Evolutionary conservation across 257 asterid genomes (phyloP).

Genomic region (Solanum neorickii): DNA sequence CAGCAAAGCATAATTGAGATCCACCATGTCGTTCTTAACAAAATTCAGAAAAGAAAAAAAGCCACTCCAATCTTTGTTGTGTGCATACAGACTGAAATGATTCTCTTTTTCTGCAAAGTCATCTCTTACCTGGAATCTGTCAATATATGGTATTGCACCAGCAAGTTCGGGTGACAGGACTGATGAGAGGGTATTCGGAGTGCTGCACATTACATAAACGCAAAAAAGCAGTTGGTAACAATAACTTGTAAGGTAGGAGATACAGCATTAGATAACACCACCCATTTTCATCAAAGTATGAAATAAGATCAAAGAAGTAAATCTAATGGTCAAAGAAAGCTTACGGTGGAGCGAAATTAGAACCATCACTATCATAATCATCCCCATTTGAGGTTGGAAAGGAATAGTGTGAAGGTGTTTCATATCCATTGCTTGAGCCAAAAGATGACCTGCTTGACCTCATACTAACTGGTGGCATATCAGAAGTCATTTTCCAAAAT

Average conservation of each 20-base stretch:
- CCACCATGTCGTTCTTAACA: not conserved
- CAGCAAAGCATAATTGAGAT: not conserved
- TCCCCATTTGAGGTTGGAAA: constrained; percentile 64
- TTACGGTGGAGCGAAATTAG: constrained; percentile 80
- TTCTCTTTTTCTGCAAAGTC: not conserved
- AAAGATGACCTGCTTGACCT: constrained; percentile 73
- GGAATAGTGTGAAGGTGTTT: constrained; percentile 59
- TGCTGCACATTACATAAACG: constrained; percentile 37
- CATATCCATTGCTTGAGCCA: constrained; percentile 83
- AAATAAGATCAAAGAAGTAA: not conserved
- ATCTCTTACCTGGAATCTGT: constrained; percentile 71
- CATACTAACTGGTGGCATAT: constrained; percentile 43
- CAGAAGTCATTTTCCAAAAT: constrained; percentile 43
- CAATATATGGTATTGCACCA: constrained; percentile 83
- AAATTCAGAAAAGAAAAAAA: not conserved
- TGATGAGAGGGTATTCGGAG: constrained; percentile 70
- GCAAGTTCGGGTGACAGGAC: constrained; percentile 88
- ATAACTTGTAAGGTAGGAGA: not conserved
- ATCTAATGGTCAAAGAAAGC: constrained; percentile 4
- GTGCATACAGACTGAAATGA: not conserved
- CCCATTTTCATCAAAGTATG: not conserved
- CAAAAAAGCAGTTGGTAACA: not conserved
- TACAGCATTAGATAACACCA: not conserved
- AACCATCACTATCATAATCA: constrained; percentile 94
- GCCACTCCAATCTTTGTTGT: not conserved